Base-by-base conservation (phyloP, 1,139 yeast species). In the Debaryomycetaceae sp. region DNA sequence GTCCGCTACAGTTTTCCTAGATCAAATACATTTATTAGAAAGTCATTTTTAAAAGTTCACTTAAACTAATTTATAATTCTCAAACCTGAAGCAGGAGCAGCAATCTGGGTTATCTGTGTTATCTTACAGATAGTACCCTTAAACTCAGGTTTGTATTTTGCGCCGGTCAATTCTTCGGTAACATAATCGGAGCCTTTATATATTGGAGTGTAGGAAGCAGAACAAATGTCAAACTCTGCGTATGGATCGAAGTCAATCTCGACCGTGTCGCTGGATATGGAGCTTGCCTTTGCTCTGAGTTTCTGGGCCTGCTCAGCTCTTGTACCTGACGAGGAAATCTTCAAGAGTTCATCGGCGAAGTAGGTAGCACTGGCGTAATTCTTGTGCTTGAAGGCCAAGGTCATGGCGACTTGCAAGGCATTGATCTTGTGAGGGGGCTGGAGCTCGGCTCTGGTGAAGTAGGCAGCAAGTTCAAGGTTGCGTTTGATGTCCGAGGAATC, bases 41-140 rank as follows among this genome's bases (percentile, higher is more conserved):
- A 22, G 26, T 22, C 26, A 22, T 22, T 22, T 22, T 22, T 22
- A 3, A 3, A 22, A 11, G 26, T 22, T 22, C 26, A 22, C 7
- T 11, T 13, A 18, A n/a, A 13, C 17, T 48, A 63, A 36, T 59
- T 65, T 48, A 60, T 61, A 37, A 81, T 73, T 50, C 94, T 81
- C 55, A 91, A 76, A 17, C 98, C 98, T 22, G 96, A 85, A n/a
- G 96, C 95, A 19, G 94, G 87, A n/a, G 89, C 88, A 18, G 98
- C 98, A 48, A 94, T 81, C 40, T 77, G 70, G 6, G 97, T 85
- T 48, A 94, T 73, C 35, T 74, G 66, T 5, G 97, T 87, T 47
- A 94, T 81, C 41, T 67, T 70, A 66, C 96, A 92, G 33, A 88
- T 56, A 50, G 78, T 76, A 37, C 96, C 98, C 70, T 85, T 82